Evolutionary conservation across 805 yeast species (phyloP).

Genomic region (Saturnispora ahearnii): DNA sequence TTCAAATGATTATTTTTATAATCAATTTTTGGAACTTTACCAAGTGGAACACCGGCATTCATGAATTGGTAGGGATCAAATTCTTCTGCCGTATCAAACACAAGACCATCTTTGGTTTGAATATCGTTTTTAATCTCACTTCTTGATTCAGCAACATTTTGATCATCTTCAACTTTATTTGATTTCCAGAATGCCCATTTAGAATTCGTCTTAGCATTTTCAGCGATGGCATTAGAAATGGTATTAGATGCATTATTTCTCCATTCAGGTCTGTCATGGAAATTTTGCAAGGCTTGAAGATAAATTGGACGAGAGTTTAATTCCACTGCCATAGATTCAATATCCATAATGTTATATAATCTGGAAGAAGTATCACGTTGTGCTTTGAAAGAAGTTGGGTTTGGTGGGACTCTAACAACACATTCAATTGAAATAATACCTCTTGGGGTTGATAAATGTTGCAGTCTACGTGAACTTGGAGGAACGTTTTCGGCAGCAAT

Average conservation of each 20-base stretch:
- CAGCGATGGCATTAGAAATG: neutral
- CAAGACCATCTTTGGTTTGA: constrained; percentile 5
- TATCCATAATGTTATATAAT: constrained; percentile 72
- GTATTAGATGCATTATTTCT: constrained; percentile 10
- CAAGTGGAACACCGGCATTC: constrained; percentile 84
- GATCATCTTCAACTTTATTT: neutral
- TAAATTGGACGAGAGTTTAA: constrained; percentile 65
- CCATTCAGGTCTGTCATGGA: constrained; percentile 54
- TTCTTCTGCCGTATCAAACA: constrained; percentile 29
- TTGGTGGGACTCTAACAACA: constrained; percentile 59
- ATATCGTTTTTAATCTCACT: constrained; percentile 3
- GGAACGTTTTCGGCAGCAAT: constrained; percentile 57
- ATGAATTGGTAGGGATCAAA: constrained; percentile 51
- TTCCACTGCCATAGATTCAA: constrained; percentile 66
- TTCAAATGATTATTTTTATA: constrained; percentile 86
- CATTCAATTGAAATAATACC: constrained; percentile 69
- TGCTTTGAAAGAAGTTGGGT: constrained; percentile 56
- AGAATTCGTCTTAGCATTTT: constrained; percentile 2
- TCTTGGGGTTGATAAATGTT: constrained; percentile 62
- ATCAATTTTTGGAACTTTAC: constrained; percentile 70
- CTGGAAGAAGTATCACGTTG: constrained; percentile 59
- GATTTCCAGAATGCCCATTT: constrained; percentile 13
- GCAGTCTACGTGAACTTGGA: constrained; percentile 47
- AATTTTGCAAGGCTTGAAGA: constrained; percentile 62
- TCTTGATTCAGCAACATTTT: neutral